Evolutionary conservation across 108 stramenopile genomes (phyloP).

Genomic region (Seminavis robusta): DNA sequence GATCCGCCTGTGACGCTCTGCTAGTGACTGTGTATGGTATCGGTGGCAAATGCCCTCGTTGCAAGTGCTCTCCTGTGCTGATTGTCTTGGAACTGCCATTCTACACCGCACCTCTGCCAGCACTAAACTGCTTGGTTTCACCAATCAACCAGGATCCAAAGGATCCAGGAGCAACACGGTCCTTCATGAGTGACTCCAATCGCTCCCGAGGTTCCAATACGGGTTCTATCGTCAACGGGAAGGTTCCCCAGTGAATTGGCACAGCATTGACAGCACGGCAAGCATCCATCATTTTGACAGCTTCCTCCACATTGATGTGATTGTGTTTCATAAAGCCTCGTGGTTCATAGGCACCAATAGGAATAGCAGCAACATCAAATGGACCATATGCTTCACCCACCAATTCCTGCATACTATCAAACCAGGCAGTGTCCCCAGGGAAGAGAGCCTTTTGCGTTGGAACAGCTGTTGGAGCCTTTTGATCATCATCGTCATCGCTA

Average conservation of each 20-base stretch:
- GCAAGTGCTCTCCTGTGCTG: too few species aligned
- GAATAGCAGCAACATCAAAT: conserved; percentile 76
- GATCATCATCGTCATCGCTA: too few species aligned
- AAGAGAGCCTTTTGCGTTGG: conserved; percentile 55
- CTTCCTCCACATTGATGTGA: conserved; percentile 73
- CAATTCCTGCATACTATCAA: conserved; percentile 50
- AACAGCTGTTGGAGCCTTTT: conserved; percentile 21
- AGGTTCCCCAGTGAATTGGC: conserved; percentile 86
- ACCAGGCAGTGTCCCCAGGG: conserved; percentile 75
- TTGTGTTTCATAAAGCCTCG: conserved; percentile 80
- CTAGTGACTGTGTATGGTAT: too few species aligned
- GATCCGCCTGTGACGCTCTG: too few species aligned
- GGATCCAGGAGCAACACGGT: neutral
- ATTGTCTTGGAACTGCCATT: too few species aligned
- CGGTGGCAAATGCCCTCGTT: too few species aligned
- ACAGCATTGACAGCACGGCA: conserved; percentile 42
- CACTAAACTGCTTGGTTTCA: too few species aligned
- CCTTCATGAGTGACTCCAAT: conserved; percentile 7
- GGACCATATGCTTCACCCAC: conserved; percentile 72
- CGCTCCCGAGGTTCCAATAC: conserved; percentile 49
- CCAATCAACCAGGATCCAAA: conserved; percentile 22
- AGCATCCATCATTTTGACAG: conserved; percentile 64
- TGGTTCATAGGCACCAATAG: conserved; percentile 87
- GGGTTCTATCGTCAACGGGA: conserved; percentile 67
- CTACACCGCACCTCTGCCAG: too few species aligned